Base-by-base conservation (phyloP, 129 eudicot genomes). In the Gnaphalium uliginosum region DNA sequence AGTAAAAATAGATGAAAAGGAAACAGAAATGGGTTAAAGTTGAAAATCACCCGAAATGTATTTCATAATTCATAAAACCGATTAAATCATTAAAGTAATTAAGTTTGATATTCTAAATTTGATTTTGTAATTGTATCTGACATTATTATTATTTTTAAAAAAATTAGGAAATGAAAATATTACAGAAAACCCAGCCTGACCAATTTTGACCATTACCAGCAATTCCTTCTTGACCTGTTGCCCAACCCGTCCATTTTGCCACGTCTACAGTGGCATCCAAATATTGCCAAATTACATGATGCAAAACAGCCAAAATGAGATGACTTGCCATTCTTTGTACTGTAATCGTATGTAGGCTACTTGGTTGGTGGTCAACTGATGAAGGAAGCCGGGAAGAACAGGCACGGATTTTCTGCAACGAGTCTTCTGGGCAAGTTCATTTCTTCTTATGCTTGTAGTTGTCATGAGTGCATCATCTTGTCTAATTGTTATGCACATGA, bases 311-410 rank as follows among this genome's bases (percentile, higher is more conserved):
- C 18, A 23, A 61, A 23, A 26, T 22, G n/a, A 26, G 25, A 65
- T 17, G 7, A 65, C 25, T 32, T 6, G 6, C 65, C 18, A 18
- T 74, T 41, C 22, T 10, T 26, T 61, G 59, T 61, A 61, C 11
- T 46, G 64, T 27, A 46, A 46, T 50, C 63, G 37, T 72, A 51
- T 70, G 57, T 79, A 92, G 97, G 89, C 82, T 89, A 48, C 90
- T 92, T 58, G 97, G 96, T 69, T 92, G 97, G 97, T 92, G 97
- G 97, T 92, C 97, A 24, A 89, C 86, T 77, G 96, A 92, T 80
- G 93, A 92, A 80, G 83, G 89, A 80, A 92, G 96, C 74, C 87
- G 86, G 77, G 97, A 92, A 82, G 97, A 92, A 65, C 96, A 87
- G 70, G 97, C 96, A 2, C 85, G 81, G 10, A 81, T 92, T 72